A percentile compares a stretch with the other conserved stretches of the same genome.
Evolutionary conservation across 129 eudicot genomes (phyloP).

Genomic region (Saposhnikovia divaricata): DNA sequence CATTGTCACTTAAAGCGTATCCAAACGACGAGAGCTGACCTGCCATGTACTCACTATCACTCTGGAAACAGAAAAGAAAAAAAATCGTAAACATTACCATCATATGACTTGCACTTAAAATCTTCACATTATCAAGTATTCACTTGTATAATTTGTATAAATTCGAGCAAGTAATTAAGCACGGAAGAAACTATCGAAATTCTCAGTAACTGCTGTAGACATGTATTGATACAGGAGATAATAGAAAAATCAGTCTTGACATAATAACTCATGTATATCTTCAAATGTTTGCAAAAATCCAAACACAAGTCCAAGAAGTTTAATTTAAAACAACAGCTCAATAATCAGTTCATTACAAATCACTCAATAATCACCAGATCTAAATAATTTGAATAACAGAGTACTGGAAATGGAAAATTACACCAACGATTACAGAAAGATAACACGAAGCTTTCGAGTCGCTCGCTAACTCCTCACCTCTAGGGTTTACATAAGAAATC

Average conservation of each 20-base stretch:
- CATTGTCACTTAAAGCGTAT: slow-evolving; percentile 62
- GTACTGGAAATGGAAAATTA: too few species aligned
- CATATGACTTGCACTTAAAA: not conserved
- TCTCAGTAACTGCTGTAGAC: not conserved
- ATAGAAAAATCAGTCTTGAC: too few species aligned
- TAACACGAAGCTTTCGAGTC: too few species aligned
- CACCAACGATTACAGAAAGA: too few species aligned
- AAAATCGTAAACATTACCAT: not conserved
- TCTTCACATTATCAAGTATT: not conserved
- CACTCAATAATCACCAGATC: too few species aligned
- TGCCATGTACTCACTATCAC: slow-evolving; percentile 98
- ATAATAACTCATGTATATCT: too few species aligned
- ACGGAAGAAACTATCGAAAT: not conserved
- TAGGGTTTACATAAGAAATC: too few species aligned
- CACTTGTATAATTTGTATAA: not conserved
- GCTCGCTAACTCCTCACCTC: too few species aligned
- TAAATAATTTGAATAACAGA: too few species aligned
- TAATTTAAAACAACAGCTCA: not conserved
- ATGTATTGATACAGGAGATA: not conserved
- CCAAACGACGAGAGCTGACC: slow-evolving; percentile 98
- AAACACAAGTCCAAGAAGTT: not conserved
- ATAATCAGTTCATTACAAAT: too few species aligned
- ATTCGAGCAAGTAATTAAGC: not conserved
- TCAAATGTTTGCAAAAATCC: not conserved
- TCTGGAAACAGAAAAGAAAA: slow-evolving; percentile 40